Base-by-base conservation (phyloP, 75 land plant genomes). In the Selaginella moellendorffii region DNA sequence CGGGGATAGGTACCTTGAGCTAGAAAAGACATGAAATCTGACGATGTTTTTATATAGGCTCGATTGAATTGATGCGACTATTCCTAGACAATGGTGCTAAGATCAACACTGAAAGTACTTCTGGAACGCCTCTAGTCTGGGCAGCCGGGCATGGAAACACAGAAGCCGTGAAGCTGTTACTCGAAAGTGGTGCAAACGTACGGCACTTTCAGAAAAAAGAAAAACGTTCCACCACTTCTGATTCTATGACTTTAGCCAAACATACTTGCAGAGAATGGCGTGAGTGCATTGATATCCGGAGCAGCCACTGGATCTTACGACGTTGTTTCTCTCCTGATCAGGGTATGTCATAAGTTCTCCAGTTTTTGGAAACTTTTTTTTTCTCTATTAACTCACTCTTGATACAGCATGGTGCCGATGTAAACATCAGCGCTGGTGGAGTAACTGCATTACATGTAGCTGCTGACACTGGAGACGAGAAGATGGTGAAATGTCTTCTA, bases 51-150 rank as follows among this genome's bases (percentile, higher is more conserved):
- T 14, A 36, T 36, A 36, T 36, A 36, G 98, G 98, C 54, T 73
- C 81, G 26, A 62, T 80, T 63, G 87, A 93, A 64, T 70, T 93
- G 77, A 68, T 95, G 28, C 73, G 56, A 17, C 54, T 79, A 23
- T 67, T 95, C 30, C 69, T 95, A 2, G 74, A 83, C 9, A 84
- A 76, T 65, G 99, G 81, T 24, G 76, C 74, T 63, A 76, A 81
- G 71, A 80, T 84, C 63, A 82, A 89, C 69, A 70, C 77, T 60
- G 72, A 84, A 69, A 89, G 99, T 78, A 85, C 83, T 81, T 80
- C 99, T 62, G 99, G 99, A n/a, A 72, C 87, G 25, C 96, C 99
- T 14, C 64, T 89, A 28, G 72, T 95, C 36, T 95, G 99, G 99
- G 99, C 99, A 65, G 87, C 99, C 46, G 99, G 99, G 58, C 87